Evolutionary conservation across 257 asterid genomes (phyloP).

Genomic region (Gentiana macrophylla): DNA sequence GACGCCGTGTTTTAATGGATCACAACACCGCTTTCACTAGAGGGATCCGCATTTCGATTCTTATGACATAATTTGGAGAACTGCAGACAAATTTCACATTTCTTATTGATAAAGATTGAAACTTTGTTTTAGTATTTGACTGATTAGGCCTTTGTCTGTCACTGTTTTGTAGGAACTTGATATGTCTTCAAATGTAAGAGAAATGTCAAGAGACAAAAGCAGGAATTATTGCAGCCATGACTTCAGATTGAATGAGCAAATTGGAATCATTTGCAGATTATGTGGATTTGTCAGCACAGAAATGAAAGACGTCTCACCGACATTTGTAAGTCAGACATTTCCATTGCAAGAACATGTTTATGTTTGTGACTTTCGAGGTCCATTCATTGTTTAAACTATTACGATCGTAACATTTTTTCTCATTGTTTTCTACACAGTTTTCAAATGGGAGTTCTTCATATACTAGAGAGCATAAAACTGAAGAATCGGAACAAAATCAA

Average conservation of each 20-base stretch:
- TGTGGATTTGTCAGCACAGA: slow-evolving; percentile 75
- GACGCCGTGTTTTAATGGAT: too few species aligned
- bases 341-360: neutral
- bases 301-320: slow-evolving; percentile 78
- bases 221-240: slow-evolving; percentile 57
- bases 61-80: too few species aligned
- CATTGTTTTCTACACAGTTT: slow-evolving; percentile 25
- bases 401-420: neutral
- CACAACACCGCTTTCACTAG: too few species aligned
- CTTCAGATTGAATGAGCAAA: slow-evolving; percentile 64
- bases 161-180: slow-evolving; percentile 34
- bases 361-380: too few species aligned
- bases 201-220: slow-evolving; percentile 19
- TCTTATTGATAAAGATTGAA: neutral
- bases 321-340: slow-evolving; percentile 52
- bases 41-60: too few species aligned
- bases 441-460: slow-evolving; percentile 20
- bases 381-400: too few species aligned
- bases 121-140: neutral
- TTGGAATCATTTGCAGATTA: slow-evolving; percentile 65
- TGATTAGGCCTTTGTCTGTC: slow-evolving; percentile 1
- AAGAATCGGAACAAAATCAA: slow-evolving; percentile 28
- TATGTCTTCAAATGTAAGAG: slow-evolving; percentile 20
- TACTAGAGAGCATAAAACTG: slow-evolving; percentile 52
- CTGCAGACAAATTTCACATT: neutral